These are phyloP conservation scores for Parastagonospora nodorum DNA, from an alignment of 2,329 filamentous ascomycete species.

Conservation along the genomic window DNA sequence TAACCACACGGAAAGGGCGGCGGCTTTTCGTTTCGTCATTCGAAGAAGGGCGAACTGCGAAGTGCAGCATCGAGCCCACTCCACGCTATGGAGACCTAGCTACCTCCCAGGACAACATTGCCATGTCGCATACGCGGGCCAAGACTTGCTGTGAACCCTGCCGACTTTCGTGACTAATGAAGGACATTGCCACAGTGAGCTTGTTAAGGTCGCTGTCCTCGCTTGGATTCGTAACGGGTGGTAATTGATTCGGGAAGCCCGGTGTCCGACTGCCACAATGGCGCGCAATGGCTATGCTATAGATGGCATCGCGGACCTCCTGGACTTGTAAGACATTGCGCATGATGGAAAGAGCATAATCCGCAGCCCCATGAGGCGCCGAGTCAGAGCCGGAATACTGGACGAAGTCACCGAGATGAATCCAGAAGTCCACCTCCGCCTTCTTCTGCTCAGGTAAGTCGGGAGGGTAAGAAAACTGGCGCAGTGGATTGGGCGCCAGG, in stretches of 20 bases:
- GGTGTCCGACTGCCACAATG: constrained; percentile 68
- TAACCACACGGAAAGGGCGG: too few relatives aligned
- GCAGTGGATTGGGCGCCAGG: constrained; percentile 63
- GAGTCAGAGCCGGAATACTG: constrained; percentile 67
- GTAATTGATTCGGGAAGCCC: constrained; percentile 51
- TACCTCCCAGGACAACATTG: constrained; percentile 51
- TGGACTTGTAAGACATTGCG: constrained; percentile 75
- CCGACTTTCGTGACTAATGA: constrained; percentile 54
- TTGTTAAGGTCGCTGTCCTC: constrained; percentile 49
- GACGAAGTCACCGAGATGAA: constrained; percentile 73
- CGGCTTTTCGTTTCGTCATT: background rate
- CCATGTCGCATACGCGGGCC: constrained; percentile 56
- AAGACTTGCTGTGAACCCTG: constrained; percentile 54
- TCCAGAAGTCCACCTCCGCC: constrained; percentile 79
- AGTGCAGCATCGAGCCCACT: background rate
- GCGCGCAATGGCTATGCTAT: constrained; percentile 81
- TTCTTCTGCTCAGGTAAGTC: constrained; percentile 44
- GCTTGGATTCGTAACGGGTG: constrained; percentile 30
- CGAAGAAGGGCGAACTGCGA: background rate
- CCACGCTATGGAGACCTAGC: constrained; percentile 25
- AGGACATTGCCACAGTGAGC: constrained; percentile 54
- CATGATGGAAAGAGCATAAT: constrained; percentile 68
- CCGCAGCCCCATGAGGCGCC: constrained; percentile 62
- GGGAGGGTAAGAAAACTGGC: constrained; percentile 56
- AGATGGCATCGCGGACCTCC: constrained; percentile 89